phyloP scores from a whole-genome alignment of 805 yeast genomes.

The Blastobotrys terrestris region DNA sequence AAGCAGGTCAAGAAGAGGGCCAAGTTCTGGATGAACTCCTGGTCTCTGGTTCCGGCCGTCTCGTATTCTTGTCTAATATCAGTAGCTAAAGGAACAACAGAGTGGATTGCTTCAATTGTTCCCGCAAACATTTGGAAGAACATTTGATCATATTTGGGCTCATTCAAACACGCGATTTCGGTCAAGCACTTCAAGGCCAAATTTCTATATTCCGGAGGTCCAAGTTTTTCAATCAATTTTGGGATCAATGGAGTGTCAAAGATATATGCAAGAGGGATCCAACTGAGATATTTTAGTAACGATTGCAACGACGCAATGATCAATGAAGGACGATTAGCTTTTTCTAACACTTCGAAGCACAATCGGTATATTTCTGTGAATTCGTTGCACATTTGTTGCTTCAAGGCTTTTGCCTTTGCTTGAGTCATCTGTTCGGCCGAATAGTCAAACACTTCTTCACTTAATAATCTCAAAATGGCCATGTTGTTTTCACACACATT shows the following conservation, averaged over 20 bases:
- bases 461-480: conserved; percentile 79
- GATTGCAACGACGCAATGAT: conserved; percentile 80
- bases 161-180: conserved; percentile 69
- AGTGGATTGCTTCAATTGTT: conserved; percentile 62
- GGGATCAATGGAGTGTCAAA: conserved; percentile 80
- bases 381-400: conserved; percentile 78
- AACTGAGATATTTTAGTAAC: conserved; percentile 76
- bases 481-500: conserved; percentile 97
- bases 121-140: conserved; percentile 65
- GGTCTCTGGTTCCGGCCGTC: conserved; percentile 74
- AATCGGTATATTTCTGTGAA: conserved; percentile 89
- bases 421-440: conserved; percentile 97
- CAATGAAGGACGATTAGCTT: conserved; percentile 77
- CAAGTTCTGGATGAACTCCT: conserved; percentile 89
- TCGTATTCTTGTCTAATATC: conserved; percentile 69
- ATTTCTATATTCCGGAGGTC: conserved; percentile 73
- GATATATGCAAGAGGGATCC: conserved; percentile 89
- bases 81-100: conserved; percentile 64
- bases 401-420: conserved; percentile 81
- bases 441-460: conserved; percentile 94
- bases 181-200: conserved; percentile 87
- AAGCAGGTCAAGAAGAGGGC: conserved; percentile 90
- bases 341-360: conserved; percentile 89
- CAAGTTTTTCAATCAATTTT: conserved; percentile 64
- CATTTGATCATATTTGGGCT: conserved; percentile 47